phyloP scores from a whole-genome alignment of 495 filamentous ascomycete genomes.

The Mytilinidion resinicola region DNA sequence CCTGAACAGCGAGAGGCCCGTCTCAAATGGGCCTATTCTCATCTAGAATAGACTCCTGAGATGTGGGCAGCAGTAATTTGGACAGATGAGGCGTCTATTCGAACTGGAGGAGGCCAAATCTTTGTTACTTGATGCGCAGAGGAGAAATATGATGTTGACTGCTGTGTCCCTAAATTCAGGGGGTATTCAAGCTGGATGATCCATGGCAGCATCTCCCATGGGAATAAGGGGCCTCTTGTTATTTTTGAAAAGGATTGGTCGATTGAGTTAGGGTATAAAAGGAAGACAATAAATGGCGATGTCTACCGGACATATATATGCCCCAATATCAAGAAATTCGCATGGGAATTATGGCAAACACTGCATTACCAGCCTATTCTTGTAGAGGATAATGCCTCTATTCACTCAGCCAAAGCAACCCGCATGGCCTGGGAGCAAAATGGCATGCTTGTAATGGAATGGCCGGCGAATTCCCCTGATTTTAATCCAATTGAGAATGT shows the following conservation, averaged over 20 bases:
- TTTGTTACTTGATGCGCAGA: background rate
- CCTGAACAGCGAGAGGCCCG: background rate
- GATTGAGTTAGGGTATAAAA: too few relatives aligned
- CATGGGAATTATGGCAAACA: too few relatives aligned
- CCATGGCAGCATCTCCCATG: background rate
- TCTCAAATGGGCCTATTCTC: background rate
- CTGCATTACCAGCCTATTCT: too few relatives aligned
- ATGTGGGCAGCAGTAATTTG: background rate
- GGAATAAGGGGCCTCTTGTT: background rate
- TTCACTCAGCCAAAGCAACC: too few relatives aligned
- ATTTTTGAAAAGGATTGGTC: background rate
- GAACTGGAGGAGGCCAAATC: background rate
- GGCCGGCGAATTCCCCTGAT: too few relatives aligned
- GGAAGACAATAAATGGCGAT: too few relatives aligned
- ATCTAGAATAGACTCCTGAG: background rate
- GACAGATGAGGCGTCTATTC: background rate
- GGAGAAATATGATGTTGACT: background rate
- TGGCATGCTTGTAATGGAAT: too few relatives aligned
- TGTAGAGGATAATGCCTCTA: too few relatives aligned
- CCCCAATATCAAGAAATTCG: too few relatives aligned
- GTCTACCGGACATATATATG: too few relatives aligned
- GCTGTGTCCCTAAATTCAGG: constrained; percentile 2
- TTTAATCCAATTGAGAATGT: too few relatives aligned
- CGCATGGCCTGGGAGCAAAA: too few relatives aligned
- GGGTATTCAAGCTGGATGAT: background rate